A percentile compares a stretch with the other conserved stretches of the same genome.
Evolutionary conservation across 1,139 yeast genomes (phyloP).

Genomic region (Arxiozyma slooffiae): DNA sequence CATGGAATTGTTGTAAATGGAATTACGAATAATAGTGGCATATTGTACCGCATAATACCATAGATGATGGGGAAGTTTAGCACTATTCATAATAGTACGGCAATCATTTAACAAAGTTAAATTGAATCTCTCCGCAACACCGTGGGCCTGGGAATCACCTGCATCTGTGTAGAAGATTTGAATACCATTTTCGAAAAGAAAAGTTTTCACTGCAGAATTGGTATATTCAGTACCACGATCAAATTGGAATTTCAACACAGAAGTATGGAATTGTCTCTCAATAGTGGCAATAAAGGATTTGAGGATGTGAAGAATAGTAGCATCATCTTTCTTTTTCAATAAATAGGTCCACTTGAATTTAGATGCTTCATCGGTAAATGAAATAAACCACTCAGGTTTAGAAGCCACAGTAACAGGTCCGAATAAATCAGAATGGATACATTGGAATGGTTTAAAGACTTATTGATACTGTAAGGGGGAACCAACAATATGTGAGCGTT

Average conservation of each 20-base stretch:
- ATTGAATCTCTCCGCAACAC: slow-evolving; percentile 12
- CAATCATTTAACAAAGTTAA: slow-evolving; percentile 9
- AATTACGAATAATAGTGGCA: slow-evolving; percentile 6
- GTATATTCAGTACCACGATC: slow-evolving; percentile 11
- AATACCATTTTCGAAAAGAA: slow-evolving; percentile 7
- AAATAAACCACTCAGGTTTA: slow-evolving; percentile 4
- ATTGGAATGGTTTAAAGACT: slow-evolving; percentile 4
- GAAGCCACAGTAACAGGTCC: slow-evolving; percentile 6
- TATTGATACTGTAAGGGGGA: slow-evolving; percentile 3
- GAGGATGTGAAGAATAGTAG: not conserved
- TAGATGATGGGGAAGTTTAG: slow-evolving; percentile 5
- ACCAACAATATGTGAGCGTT: slow-evolving; percentile 3
- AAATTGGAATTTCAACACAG: slow-evolving; percentile 6
- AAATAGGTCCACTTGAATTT: slow-evolving; percentile 7
- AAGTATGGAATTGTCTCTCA: slow-evolving; percentile 2
- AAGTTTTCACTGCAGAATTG: slow-evolving; percentile 1
- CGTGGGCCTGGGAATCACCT: slow-evolving; percentile 8
- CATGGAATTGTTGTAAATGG: slow-evolving; percentile 2
- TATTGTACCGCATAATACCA: slow-evolving; percentile 10
- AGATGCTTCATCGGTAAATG: slow-evolving; percentile 6
- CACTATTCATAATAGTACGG: slow-evolving; percentile 6
- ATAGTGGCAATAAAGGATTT: not conserved
- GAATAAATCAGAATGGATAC: slow-evolving; percentile 7
- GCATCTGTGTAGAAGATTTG: slow-evolving; percentile 5
- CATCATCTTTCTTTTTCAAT: not conserved